A percentile compares a stretch with the other conserved stretches of the same genome.
Conservation (phyloP, 208 protist genomes). For the Acanthamoeba triangularis region DNA sequence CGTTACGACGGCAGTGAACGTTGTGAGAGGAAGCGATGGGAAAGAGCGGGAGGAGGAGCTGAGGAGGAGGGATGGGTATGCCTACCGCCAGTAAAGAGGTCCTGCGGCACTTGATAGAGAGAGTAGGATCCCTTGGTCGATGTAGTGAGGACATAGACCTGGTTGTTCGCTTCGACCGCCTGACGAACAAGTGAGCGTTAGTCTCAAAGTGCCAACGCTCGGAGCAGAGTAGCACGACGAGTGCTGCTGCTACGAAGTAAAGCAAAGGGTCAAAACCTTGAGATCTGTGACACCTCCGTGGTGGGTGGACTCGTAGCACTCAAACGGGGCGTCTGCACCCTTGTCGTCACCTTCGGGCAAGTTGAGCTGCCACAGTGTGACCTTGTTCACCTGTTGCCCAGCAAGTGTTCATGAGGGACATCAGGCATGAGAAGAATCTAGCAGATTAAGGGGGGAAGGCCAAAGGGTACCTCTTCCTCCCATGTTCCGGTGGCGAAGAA, state of each 20-base stretch:
- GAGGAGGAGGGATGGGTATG: neutral
- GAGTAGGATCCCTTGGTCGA: conserved; percentile 43
- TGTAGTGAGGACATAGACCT: conserved; percentile 15
- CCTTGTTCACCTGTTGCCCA: conserved; percentile 7
- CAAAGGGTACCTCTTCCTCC: conserved; percentile 12
- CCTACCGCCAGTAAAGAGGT: conserved; percentile 27
- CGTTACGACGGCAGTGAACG: too few species aligned
- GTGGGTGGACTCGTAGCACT: conserved; percentile 28
- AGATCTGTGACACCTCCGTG: conserved; percentile 29
- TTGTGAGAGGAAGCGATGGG: neutral
- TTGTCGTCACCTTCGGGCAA: conserved; percentile 36
- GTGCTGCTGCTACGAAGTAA: neutral
- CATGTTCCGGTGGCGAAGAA: conserved; percentile 32
- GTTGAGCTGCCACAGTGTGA: conserved; percentile 48
- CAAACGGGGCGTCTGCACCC: neutral
- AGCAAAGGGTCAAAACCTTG: neutral
- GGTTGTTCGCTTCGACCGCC: conserved; percentile 41
- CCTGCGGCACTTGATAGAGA: conserved; percentile 13
- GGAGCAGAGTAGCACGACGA: neutral
- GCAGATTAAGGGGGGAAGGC: neutral
- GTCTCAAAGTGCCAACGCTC: neutral
- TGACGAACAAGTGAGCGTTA: neutral
- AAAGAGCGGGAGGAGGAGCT: too few species aligned
- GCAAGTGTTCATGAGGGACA: neutral
- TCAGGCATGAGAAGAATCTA: neutral